Conservation (phyloP, 1,284 basidiomycete genomes). For the Trichosporon ovoides region DNA sequence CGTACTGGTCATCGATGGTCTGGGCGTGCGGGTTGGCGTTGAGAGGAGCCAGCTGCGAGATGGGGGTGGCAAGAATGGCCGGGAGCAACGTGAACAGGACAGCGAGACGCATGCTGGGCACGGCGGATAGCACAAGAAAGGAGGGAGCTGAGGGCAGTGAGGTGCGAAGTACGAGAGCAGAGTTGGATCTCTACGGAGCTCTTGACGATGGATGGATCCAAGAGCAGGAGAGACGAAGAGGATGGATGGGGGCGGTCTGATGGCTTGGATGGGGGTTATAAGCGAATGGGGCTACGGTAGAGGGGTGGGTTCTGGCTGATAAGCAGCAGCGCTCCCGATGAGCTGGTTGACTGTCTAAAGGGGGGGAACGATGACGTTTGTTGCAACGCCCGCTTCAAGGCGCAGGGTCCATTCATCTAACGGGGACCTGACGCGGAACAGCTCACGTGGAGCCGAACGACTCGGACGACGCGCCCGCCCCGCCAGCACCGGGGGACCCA, state of each 20-base stretch:
- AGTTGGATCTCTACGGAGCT: not conserved
- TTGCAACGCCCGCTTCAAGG: not conserved
- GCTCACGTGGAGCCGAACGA: not conserved
- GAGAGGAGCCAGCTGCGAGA: conserved; percentile 38
- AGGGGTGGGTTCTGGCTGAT: not conserved
- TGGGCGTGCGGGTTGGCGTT: conserved; percentile 41
- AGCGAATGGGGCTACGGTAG: not conserved
- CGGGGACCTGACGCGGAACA: not conserved
- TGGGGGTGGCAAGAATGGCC: conserved; percentile 41
- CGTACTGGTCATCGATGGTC: conserved; percentile 78
- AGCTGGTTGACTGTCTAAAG: not conserved
- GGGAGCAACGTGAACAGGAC: conserved; percentile 34
- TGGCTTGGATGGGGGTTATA: conserved; percentile 1
- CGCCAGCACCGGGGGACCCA: not conserved
- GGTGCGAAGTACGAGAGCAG: not conserved
- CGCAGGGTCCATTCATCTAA: not conserved
- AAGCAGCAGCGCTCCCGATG: not conserved
- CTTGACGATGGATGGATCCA: not conserved
- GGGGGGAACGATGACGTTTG: conserved; percentile 5
- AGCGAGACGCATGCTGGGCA: conserved; percentile 31
- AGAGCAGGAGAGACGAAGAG: conserved; percentile 2
- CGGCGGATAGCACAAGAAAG: not conserved
- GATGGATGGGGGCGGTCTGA: not conserved
- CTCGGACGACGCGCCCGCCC: not conserved
- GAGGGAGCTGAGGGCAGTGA: not conserved